Base-by-base conservation (phyloP, 192 early-diverging fungal species). In the Backusella tuberculispora region DNA sequence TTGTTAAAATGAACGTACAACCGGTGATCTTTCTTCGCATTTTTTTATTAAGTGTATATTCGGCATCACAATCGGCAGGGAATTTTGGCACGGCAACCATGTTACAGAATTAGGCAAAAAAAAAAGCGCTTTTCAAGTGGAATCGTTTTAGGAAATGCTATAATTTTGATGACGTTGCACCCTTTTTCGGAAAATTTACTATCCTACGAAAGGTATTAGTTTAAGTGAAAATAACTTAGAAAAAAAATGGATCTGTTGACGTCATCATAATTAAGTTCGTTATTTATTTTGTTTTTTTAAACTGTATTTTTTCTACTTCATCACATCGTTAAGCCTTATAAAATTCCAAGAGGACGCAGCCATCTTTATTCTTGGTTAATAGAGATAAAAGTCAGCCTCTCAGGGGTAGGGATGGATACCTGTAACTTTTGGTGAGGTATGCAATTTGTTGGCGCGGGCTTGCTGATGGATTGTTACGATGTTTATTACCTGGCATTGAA, bases 311-410 rank as follows among this genome's bases (percentile, higher is more conserved):
- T n/a, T n/a, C n/a, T n/a, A n/a, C n/a, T n/a, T 48, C 46, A 17
- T 48, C 63, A 65, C 63, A 65, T 65, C 63, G 63, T 65, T 65
- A 65, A 65, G 63, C 63, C 63, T 65, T 65, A 65, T 65, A 65
- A 65, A 65, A 5, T 3, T 65, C 63, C 63, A 65, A 40, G 63
- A 65, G 63, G 63, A 65, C 6, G 0, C 63, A 65, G 37, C 63
- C 63, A 65, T 65, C 63, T 65, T 5, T 0, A 34, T 65, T 6
- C 38, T 65, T 65, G 63, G 63, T 5, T 65, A 65, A 65, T 65
- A 65, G 63, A 65, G 63, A 65, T 65, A 6, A 65, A 65, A 65
- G 63, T 34, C 34, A 65, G 63, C 29, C 29, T 34, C 29, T 34
- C 29, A 34, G 2, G 29, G 9, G 41, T 66, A n/a, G 0, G 40